These are phyloP conservation scores for Claviceps arundinis DNA, from an alignment of 2,329 filamentous ascomycete genomes.

Conservation along the genomic window DNA sequence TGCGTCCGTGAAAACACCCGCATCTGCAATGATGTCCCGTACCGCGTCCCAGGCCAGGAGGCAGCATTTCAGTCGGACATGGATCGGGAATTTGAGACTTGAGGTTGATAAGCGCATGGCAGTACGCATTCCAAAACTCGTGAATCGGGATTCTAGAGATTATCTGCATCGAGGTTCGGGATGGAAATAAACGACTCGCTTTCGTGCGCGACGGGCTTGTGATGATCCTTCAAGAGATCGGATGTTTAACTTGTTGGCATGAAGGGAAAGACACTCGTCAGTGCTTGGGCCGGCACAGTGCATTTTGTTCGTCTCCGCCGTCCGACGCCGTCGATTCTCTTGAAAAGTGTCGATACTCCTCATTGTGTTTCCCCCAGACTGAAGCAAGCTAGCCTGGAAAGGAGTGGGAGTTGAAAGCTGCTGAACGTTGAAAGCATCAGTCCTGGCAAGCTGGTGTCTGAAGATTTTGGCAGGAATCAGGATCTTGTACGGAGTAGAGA, in stretches of 20 bases:
- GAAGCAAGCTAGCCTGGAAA: too few relatives aligned
- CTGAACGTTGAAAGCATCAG: too few relatives aligned
- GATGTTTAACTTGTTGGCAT: slow-evolving; percentile 15
- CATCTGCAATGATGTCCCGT: slow-evolving; percentile 15
- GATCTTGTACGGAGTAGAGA: too few relatives aligned
- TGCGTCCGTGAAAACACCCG: slow-evolving; percentile 20
- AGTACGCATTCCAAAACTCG: slow-evolving; percentile 46
- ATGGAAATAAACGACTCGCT: not conserved
- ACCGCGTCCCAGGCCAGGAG: slow-evolving; percentile 22
- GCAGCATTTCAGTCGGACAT: slow-evolving; percentile 24
- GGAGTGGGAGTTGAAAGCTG: too few relatives aligned
- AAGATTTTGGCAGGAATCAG: too few relatives aligned
- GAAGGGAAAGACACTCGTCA: slow-evolving; percentile 37
- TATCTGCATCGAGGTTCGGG: not conserved
- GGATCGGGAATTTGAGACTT: slow-evolving; percentile 23
- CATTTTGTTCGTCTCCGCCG: slow-evolving; percentile 16
- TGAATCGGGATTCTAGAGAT: slow-evolving; percentile 18
- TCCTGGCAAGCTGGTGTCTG: too few relatives aligned
- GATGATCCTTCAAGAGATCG: too few relatives aligned
- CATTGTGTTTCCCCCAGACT: too few relatives aligned
- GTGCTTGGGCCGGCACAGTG: slow-evolving; percentile 19
- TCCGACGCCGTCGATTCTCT: too few relatives aligned
- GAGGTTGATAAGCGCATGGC: slow-evolving; percentile 27
- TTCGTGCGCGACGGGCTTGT: not conserved
- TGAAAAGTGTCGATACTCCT: too few relatives aligned